phyloP scores from a whole-genome alignment of 805 yeast genomes.

The Ogataea angusta region DNA sequence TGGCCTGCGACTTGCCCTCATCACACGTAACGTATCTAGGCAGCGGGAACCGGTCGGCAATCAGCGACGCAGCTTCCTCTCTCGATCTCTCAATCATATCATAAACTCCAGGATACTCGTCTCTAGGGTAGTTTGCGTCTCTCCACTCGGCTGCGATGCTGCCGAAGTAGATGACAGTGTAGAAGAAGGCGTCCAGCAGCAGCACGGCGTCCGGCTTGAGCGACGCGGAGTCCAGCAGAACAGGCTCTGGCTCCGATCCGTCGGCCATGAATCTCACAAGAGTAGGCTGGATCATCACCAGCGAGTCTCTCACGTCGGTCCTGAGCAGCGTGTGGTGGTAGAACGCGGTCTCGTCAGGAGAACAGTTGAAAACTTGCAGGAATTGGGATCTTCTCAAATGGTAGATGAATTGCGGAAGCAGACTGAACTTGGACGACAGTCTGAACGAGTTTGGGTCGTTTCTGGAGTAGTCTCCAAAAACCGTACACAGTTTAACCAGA shows the following conservation, averaged over 20 bases:
- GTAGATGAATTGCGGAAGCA: slow-evolving; percentile 94
- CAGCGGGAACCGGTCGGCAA: slow-evolving; percentile 92
- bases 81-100: slow-evolving; percentile 84
- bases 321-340: slow-evolving; percentile 88
- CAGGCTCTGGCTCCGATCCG: slow-evolving; percentile 82
- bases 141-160: slow-evolving; percentile 95
- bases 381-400: slow-evolving; percentile 96
- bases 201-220: slow-evolving; percentile 84
- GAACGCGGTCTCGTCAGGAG: slow-evolving; percentile 98
- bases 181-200: slow-evolving; percentile 93
- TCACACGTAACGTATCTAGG: slow-evolving; percentile 97
- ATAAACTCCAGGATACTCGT: slow-evolving; percentile 85
- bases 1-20: slow-evolving; percentile 98
- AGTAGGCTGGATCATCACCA: slow-evolving; percentile 98
- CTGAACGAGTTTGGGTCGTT: slow-evolving; percentile 82
- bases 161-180: slow-evolving; percentile 92
- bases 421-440: slow-evolving; percentile 75
- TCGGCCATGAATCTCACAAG: slow-evolving; percentile 81
- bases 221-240: slow-evolving; percentile 87
- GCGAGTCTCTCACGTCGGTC: slow-evolving; percentile 88
- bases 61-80: slow-evolving; percentile 85
- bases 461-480: slow-evolving; percentile 89
- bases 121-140: slow-evolving; percentile 89
- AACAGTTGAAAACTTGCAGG: slow-evolving; percentile 92
- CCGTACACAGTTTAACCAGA: slow-evolving; percentile 84